Base-by-base conservation (phyloP, 768 basidiomycete species). In the Boletus fagicola region DNA sequence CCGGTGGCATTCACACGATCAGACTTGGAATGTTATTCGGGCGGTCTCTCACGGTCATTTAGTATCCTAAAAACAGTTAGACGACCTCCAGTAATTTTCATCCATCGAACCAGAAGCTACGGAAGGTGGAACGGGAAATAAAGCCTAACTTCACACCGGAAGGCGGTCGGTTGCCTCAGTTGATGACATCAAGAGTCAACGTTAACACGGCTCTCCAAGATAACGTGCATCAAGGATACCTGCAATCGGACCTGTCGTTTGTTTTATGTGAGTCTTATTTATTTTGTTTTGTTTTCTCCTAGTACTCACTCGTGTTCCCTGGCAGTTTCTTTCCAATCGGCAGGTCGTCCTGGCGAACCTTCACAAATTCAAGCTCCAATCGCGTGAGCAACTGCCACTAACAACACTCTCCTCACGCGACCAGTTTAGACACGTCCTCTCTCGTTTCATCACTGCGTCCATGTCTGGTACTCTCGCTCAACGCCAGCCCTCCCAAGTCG, bases 341-440 rank as follows among this genome's bases (percentile, higher is more conserved):
- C 67, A 69, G 61, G 38, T 62, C 68, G 63, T 69, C 61, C 72
- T 72, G 70, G 70, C 70, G 9, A 64, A 68, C 49, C 62, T 73
- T 28, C 16, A 54, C 46, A 52, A 35, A 15, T 70, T 63, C 63
- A 72, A 59, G 54, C 63, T 61, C 54, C 58, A 70, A 28, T 62
- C 61, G 35, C 71, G 72, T 33, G 65, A 70, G 49, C 73, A 68
- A 35, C 64, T 72, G 4, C 73, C 74, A 11, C 75, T 80, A 50
- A 82, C 85, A 35, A 77, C 77, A 0, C 72, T 82, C 38, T 76
- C 85, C 2, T 61, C 82, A 4, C 68, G 71, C 52, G 78, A 82
- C 42, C 83, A 87, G 63, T 87, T 89, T 62, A 75, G 75, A 56
- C 82, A 81, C 65, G 79, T 81, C 53, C 69, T 86, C 46, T 70